Percentiles rank a stretch among this genome's conserved stretches.
Conservation (phyloP, 2,329 filamentous ascomycete species). For the Xylaria sp. region DNA sequence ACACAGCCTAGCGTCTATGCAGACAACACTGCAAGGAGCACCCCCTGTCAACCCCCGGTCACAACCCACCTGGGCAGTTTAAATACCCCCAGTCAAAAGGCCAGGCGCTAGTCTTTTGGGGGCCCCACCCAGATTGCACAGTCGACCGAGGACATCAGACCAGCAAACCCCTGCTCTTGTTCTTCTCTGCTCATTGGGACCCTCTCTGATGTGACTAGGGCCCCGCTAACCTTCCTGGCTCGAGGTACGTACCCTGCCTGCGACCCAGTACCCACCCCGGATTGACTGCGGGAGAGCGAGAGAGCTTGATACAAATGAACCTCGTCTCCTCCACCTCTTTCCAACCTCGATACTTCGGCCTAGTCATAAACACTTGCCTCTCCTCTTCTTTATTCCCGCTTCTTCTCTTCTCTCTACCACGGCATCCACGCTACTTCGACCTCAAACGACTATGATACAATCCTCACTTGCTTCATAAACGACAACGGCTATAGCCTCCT, state of each 20-base stretch:
- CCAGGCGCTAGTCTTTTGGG: constrained; percentile 35
- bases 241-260: constrained; percentile 38
- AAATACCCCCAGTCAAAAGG: constrained; percentile 20
- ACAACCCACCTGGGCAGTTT: neutral
- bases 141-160: constrained; percentile 41
- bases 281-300: constrained; percentile 39
- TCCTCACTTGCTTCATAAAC: constrained; percentile 17
- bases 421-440: constrained; percentile 20
- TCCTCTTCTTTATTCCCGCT: constrained; percentile 29
- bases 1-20: constrained; percentile 46
- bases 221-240: constrained; percentile 31
- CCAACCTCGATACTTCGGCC: constrained; percentile 31
- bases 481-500: constrained; percentile 28
- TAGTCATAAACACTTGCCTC: constrained; percentile 38
- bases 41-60: constrained; percentile 30
- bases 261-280: constrained; percentile 37
- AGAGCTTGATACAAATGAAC: constrained; percentile 51
- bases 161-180: constrained; percentile 35
- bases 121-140: constrained; percentile 33
- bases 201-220: constrained; percentile 47
- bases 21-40: constrained; percentile 45
- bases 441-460: constrained; percentile 42
- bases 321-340: constrained; percentile 46
- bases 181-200: constrained; percentile 45
- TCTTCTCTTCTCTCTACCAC: constrained; percentile 15